Base-by-base conservation (phyloP, 768 basidiomycete species). In the Lentinula sp. region DNA sequence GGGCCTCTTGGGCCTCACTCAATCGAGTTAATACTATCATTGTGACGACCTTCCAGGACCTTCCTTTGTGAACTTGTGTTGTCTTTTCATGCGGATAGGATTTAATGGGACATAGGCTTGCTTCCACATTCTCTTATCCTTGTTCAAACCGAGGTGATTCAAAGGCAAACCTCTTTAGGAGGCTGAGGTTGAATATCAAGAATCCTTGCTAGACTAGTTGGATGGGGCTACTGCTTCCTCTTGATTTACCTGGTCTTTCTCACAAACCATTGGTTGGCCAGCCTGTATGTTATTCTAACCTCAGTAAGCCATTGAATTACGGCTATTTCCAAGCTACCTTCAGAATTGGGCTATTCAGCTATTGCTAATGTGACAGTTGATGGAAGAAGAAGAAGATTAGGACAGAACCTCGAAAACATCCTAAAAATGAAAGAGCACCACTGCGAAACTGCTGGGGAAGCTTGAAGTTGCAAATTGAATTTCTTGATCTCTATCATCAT, bases 1-100 rank as follows among this genome's bases (percentile, higher is more conserved):
- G 80, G 71, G 1, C 88, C 89, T 2, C 81, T 85, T 4, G 88
- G 90, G 0, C 89, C 89, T 15, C 90, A 91, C 72, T 89, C 89
- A 3, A 28, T 28, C 28, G 28, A 28, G 82, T 85, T 54, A 88
- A 89, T 86, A 63, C 66, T 85, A 70, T 15, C 20, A 35, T 15
- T 39, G 28, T 9, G 23, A 32, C 33, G 28, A 32, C 23, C n/a
- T 10, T 9, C 3, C 28, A 32, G 20, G 28, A 32, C 23, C n/a
- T 10, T 8, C 8, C 28, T 41, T 8, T 9, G 52, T 28, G 15
- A 7, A 48, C 50, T 28, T 52, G n/a, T 36, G 32, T 59, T 6
- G 49, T 6, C 28, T 13, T 50, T 32, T n/a, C 28, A 7, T 46
- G 3, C 45, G 10, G 45, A 46, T 16, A 90, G 90, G 90, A 3